Percentiles rank a stretch among this genome's conserved stretches.
Evolutionary conservation across 441 rosid species (phyloP).

Genomic region (Codiaeum variegatum): DNA sequence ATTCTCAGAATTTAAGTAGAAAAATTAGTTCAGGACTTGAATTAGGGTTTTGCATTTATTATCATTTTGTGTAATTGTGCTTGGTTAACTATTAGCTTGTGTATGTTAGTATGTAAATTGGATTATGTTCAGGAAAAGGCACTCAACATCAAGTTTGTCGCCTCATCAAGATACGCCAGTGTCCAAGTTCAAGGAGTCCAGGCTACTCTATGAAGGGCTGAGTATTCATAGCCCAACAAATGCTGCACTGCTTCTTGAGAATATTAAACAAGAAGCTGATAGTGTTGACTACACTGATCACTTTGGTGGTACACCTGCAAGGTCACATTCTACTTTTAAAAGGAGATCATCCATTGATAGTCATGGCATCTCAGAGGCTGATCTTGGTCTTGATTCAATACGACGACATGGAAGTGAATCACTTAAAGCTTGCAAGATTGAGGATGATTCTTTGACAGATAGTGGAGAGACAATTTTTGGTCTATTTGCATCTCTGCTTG

Average conservation of each 20-base stretch:
- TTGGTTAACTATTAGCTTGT: background rate
- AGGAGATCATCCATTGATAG: conserved; percentile 41
- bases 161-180: conserved; percentile 46
- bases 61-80: background rate
- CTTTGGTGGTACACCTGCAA: conserved; percentile 40
- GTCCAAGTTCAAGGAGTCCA: conserved; percentile 56
- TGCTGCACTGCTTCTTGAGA: conserved; percentile 87
- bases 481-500: conserved; percentile 79
- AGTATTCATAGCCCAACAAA: conserved; percentile 88
- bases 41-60: background rate
- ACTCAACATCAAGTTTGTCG: conserved; percentile 48
- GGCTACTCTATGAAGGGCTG: conserved; percentile 73
- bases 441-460: conserved; percentile 65
- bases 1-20: background rate
- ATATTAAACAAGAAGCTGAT: conserved; percentile 83
- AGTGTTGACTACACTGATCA: conserved; percentile 45
- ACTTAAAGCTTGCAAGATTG: conserved; percentile 77
- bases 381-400: conserved; percentile 37
- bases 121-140: conserved; percentile 60
- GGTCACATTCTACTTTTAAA: conserved; percentile 43
- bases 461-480: conserved; percentile 70
- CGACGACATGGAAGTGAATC: conserved; percentile 57
- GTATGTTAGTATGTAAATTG: conserved; percentile 12
- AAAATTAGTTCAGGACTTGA: background rate
- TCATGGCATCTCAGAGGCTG: conserved; percentile 41